A percentile compares a stretch with the other conserved stretches of the same genome.
These are phyloP conservation scores for Coprinellus aureogranulatus DNA, from an alignment of 768 basidiomycete species.

Conservation along the genomic window DNA sequence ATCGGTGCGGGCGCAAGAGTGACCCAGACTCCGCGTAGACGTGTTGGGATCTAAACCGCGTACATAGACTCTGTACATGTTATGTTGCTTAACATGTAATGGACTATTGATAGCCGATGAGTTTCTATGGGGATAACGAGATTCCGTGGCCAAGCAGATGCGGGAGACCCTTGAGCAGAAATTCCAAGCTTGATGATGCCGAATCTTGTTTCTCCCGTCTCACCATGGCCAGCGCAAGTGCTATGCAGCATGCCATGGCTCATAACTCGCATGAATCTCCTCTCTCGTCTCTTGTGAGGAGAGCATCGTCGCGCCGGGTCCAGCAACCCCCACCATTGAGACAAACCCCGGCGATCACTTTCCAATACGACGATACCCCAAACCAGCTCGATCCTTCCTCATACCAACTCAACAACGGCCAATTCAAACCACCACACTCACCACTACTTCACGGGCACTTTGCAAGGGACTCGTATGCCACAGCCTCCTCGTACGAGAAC, in stretches of 20 bases:
- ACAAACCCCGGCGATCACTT: constrained; percentile 8
- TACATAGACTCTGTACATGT: neutral
- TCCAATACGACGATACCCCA: constrained; percentile 5
- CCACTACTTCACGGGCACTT: constrained; percentile 51
- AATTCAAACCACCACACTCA: constrained; percentile 27
- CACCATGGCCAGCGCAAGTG: constrained; percentile 1
- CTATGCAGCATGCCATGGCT: constrained; percentile 8
- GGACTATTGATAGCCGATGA: neutral
- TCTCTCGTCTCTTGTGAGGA: constrained; percentile 54
- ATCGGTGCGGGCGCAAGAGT: constrained; percentile 62
- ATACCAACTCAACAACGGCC: constrained; percentile 2
- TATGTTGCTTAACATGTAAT: neutral
- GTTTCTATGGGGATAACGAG: constrained; percentile 9
- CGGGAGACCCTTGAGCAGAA: neutral
- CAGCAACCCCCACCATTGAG: constrained; percentile 13
- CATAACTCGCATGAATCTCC: constrained; percentile 43
- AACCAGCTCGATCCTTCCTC: neutral
- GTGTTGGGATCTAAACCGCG: constrained; percentile 62
- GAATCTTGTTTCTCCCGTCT: neutral
- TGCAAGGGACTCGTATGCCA: constrained; percentile 39
- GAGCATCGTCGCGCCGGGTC: constrained; percentile 46
- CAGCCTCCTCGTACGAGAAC: constrained; percentile 36
- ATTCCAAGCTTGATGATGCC: neutral
- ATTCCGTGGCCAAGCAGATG: neutral
- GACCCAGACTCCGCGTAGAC: constrained; percentile 72